Percentiles rank a stretch among this genome's conserved stretches.
phyloP scores from a whole-genome alignment of 495 filamentous ascomycete species.

The Penicillium ucsense region DNA sequence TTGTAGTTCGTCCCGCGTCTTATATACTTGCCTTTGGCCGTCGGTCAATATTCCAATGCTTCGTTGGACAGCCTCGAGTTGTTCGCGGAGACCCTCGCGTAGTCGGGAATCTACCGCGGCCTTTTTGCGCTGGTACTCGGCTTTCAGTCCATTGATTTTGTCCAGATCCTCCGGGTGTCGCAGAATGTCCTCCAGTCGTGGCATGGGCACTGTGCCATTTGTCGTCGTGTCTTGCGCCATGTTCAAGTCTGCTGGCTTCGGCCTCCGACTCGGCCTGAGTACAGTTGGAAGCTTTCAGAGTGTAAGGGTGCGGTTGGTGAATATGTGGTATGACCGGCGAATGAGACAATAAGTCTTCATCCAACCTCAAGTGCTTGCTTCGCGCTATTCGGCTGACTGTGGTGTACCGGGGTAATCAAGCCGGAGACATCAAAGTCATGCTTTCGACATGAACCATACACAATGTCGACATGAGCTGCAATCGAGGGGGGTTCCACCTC shows the following conservation, averaged over 20 bases:
- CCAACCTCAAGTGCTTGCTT: too few relatives aligned
- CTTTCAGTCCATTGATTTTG: slow-evolving; percentile 81
- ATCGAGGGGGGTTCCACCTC: slow-evolving; percentile 3
- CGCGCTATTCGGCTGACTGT: too few relatives aligned
- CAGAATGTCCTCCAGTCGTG: slow-evolving; percentile 43
- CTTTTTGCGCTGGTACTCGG: slow-evolving; percentile 94
- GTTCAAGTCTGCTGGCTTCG: background rate
- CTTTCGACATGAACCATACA: background rate
- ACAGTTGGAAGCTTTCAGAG: too few relatives aligned
- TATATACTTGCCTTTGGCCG: slow-evolving; percentile 75
- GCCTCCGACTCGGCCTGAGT: too few relatives aligned
- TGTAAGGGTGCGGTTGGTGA: slow-evolving; percentile 2
- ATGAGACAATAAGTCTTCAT: too few relatives aligned
- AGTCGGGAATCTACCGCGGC: slow-evolving; percentile 80
- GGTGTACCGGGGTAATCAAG: background rate
- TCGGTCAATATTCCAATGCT: slow-evolving; percentile 81
- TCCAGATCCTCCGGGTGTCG: slow-evolving; percentile 79
- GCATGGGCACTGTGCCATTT: slow-evolving; percentile 36
- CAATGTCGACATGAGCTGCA: background rate
- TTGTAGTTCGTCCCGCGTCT: slow-evolving; percentile 94
- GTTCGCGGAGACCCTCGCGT: slow-evolving; percentile 73
- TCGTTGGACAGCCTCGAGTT: slow-evolving; percentile 82
- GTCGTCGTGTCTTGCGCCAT: slow-evolving; percentile 32
- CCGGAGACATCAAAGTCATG: slow-evolving; percentile 1
- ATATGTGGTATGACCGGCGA: background rate